A percentile compares a stretch with the other conserved stretches of the same genome.
Evolutionary conservation across 1,284 basidiomycete species (phyloP).

Genomic region (Tetrapyrgos nigripes): DNA sequence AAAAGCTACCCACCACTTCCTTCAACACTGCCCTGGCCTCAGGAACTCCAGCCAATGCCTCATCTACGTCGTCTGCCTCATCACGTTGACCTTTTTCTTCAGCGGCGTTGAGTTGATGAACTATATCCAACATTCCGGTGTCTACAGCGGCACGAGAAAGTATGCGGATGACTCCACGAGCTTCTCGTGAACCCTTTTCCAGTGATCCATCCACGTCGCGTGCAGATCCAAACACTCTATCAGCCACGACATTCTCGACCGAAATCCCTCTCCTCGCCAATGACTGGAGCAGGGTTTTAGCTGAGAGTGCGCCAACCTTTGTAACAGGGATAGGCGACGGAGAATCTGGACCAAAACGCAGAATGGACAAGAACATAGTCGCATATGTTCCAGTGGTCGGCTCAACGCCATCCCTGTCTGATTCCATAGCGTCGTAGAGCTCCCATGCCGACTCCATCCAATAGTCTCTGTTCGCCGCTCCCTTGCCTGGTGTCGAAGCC

Average conservation of each 20-base stretch:
- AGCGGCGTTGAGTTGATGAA: conserved; percentile 62
- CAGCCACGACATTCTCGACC: conserved; percentile 59
- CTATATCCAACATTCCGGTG: conserved; percentile 53
- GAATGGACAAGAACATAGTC: conserved; percentile 64
- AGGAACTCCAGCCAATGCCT: conserved; percentile 59
- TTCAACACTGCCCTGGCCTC: conserved; percentile 61
- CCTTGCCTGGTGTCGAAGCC: conserved; percentile 48
- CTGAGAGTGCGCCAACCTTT: conserved; percentile 30
- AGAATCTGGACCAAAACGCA: conserved; percentile 53
- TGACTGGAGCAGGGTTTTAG: conserved; percentile 50
- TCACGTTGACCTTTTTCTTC: conserved; percentile 47
- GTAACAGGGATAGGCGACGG: conserved; percentile 18
- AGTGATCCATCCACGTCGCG: neutral
- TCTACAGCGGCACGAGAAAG: conserved; percentile 68
- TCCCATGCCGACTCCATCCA: conserved; percentile 69
- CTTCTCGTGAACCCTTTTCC: conserved; percentile 55
- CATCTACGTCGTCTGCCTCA: conserved; percentile 33
- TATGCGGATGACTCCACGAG: conserved; percentile 56
- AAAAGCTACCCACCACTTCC: conserved; percentile 26
- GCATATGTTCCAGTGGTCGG: conserved; percentile 71
- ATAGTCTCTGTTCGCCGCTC: conserved; percentile 42
- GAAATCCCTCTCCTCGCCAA: conserved; percentile 59
- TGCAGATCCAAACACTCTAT: conserved; percentile 49
- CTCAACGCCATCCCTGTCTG: conserved; percentile 49
- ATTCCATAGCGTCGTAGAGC: conserved; percentile 63